Evolutionary conservation across 345 rosid species (phyloP), one percentile per base, ranked within the genome.

Genomic region (Reutealis trisperma): DNA sequence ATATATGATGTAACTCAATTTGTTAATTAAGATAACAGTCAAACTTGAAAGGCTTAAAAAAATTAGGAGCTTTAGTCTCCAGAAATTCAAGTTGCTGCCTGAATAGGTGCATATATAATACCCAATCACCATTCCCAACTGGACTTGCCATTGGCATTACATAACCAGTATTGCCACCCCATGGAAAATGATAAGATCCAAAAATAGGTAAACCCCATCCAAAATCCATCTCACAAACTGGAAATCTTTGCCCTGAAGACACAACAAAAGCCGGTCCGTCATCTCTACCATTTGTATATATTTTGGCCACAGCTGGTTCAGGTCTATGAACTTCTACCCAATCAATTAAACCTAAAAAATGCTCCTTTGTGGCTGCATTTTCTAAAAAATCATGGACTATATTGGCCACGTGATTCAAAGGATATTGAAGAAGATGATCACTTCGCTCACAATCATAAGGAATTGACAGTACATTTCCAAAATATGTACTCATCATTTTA

Each of bases 241-340:
- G 93, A 68, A 93, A 90, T 45, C 78, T 78, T 49, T 83, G 92
- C 18, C 98, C 96, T 2, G 93, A 93, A 13, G 98, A 93, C 63
- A 93, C 89, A 77, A 91, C 96, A 30, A 93, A 79, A 1, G 93
- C 90, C 0, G 94, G 94, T 15, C 85, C 89, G 1, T 86, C 90
- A 0, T 84, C 80, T 0, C 73, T 78, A 21, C 67, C 86, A n/a
- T 15, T n/a, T 54, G 79, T 19, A 69, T 89, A 91, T 30, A 93
- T 81, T 86, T 79, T 93, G 9, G 93, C 70, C 69, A 89, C 15
- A 9, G 84, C 82, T 9, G 88, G 82, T 55, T 70, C 80, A 0
- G 97, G 97, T 7, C 92, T 86, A 7, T 65, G 88, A 4, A 85
- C 87, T 82, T 93, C 94, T 21, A 93, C 91, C 94, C 94, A 93